Evolutionary conservation across 2,329 filamentous ascomycete genomes (phyloP), one percentile per base, ranked within the genome.

Genomic region (Grosmannia clavigera): DNA sequence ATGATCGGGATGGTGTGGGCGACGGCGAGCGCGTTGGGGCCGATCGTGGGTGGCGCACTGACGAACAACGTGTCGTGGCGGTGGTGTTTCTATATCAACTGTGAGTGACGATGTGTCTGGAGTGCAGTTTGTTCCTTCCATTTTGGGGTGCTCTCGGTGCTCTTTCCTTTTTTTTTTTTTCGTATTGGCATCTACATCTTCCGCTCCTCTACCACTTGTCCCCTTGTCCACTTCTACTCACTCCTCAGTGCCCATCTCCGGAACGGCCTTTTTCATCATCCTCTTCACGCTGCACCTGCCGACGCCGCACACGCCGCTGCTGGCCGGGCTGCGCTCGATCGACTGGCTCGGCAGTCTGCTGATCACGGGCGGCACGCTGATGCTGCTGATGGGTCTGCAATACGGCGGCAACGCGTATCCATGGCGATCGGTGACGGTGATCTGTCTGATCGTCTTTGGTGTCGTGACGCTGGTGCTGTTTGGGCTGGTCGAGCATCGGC

Each of bases 51-150:
- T 22, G 65, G 63, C 4, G 64, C 61, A 19, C 57, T 66, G 50
- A 64, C 64, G n/a, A 62, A 22, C 57, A 61, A 60, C 11, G 61
- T 64, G n/a, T 58, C 63, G 7, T 88, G 86, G 86, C 74, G 85
- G 55, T 87, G 84, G 84, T 88, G 80, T 65, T 84, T 84, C 69
- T 84, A 83, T 67, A 81, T 89, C 68, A 89, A 90, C 68, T 58
- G 64, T 65, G 51, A 31, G 62, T 58, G 12, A 43, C 19, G 40
- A 19, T 38, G 35, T 38, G 2, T 43, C 4, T 43, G 14, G 12
- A 19, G 11, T 43, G 40, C 40, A 43, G 40, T 19, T 19, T 3
- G 40, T 4, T 40, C 40, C 40, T 43, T 43, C 40, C 19, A 1
- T 40, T 14, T 33, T 33, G 35, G 29, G 33, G 9, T 43, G 11